A percentile compares a stretch with the other conserved stretches of the same genome.
These are phyloP conservation scores for Apiotrichum gracile DNA, from an alignment of 1,284 basidiomycete genomes.

Conservation along the genomic window DNA sequence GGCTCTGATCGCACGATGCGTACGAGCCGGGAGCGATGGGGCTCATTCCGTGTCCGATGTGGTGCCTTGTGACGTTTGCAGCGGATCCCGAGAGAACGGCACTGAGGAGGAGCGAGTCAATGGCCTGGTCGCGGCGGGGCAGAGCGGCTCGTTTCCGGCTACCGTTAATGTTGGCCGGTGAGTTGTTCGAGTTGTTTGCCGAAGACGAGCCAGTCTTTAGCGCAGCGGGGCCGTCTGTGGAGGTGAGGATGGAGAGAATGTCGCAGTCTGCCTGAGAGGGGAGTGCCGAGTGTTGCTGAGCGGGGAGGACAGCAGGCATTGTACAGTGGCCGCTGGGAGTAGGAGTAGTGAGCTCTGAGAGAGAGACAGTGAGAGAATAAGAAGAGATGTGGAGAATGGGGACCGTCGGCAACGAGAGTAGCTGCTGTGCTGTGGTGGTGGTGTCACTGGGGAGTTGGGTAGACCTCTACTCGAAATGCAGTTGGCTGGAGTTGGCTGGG, in stretches of 20 bases:
- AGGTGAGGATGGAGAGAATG: constrained; percentile 37
- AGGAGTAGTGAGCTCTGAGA: not conserved
- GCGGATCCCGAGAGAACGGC: constrained; percentile 44
- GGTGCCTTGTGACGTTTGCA: constrained; percentile 40
- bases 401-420: no score
- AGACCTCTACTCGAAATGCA: no score
- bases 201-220: not conserved
- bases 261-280: constrained; percentile 48
- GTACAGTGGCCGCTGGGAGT: constrained; percentile 49
- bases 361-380: not conserved
- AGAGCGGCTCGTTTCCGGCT: constrained; percentile 9
- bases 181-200: not conserved
- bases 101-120: constrained; percentile 44
- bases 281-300: constrained; percentile 56
- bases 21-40: constrained; percentile 34
- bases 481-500: no score
- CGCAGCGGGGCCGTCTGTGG: constrained; percentile 18
- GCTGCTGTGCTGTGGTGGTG: no score
- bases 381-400: not conserved
- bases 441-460: no score
- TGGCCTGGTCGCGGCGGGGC: constrained; percentile 14
- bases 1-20: constrained; percentile 40
- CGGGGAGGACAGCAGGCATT: constrained; percentile 57
- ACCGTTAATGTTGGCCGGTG: constrained; percentile 4
- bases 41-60: constrained; percentile 43